Percentiles rank a stretch among this genome's conserved stretches.
phyloP scores from a whole-genome alignment of 2,329 filamentous ascomycete species.

The Aspergillus viridinutans region DNA sequence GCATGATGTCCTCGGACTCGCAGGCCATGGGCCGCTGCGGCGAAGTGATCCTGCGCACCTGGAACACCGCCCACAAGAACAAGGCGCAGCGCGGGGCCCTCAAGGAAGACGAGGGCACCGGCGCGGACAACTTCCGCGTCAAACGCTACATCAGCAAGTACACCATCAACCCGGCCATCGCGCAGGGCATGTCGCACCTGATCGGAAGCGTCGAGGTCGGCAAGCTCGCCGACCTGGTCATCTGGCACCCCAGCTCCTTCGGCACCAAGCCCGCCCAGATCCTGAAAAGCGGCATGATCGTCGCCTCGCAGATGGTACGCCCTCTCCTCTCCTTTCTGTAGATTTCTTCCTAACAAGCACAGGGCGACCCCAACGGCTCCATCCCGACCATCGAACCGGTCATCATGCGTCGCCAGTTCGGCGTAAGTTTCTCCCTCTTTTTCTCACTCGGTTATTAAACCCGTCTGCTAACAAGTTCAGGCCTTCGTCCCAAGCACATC shows the following conservation, averaged over 20 bases:
- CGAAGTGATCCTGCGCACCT: slow-evolving; percentile 87
- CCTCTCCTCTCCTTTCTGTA: neutral
- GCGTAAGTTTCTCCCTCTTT: slow-evolving; percentile 32
- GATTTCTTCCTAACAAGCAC: neutral
- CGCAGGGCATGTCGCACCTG: slow-evolving; percentile 84
- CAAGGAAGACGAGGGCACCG: slow-evolving; percentile 71
- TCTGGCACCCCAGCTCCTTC: slow-evolving; percentile 84
- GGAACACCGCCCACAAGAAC: slow-evolving; percentile 98
- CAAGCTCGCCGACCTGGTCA: slow-evolving; percentile 81
- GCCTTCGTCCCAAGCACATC: slow-evolving; percentile 66
- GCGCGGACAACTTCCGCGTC: slow-evolving; percentile 84
- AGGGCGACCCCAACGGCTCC: slow-evolving; percentile 76
- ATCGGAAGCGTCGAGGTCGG: slow-evolving; percentile 84
- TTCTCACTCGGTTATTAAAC: neutral
- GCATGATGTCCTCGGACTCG: slow-evolving; percentile 94
- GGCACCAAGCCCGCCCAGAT: slow-evolving; percentile 79
- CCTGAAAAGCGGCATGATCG: slow-evolving; percentile 83
- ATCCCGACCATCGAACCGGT: slow-evolving; percentile 87
- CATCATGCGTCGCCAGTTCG: slow-evolving; percentile 82
- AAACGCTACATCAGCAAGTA: slow-evolving; percentile 95
- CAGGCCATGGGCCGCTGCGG: slow-evolving; percentile 97
- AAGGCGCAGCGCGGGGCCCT: slow-evolving; percentile 76
- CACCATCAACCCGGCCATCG: slow-evolving; percentile 87
- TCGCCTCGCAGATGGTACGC: slow-evolving; percentile 76
- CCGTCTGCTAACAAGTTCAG: slow-evolving; percentile 8